Evolutionary conservation across 2,329 filamentous ascomycete genomes (phyloP), one percentile per base, ranked within the genome.

Genomic region (Colletotrichum sp.): DNA sequence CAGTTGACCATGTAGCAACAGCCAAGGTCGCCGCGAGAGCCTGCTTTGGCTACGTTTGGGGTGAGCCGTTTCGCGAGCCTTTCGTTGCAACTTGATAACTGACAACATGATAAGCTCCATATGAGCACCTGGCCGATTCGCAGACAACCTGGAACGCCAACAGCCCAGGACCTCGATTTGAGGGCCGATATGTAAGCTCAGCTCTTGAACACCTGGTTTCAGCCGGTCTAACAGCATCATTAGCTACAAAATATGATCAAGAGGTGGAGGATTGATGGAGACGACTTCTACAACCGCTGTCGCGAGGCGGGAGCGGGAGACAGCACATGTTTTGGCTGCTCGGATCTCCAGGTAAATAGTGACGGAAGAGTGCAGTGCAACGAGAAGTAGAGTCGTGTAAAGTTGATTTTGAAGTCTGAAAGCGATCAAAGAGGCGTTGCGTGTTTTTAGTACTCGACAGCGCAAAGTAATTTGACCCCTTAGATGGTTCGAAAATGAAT

Each of bases 351-450:
- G 18, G 39, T 49, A n/a, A 49, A 49, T 49, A 49, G 39, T 6
- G 39, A 49, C 39, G 39, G 39, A 21, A 49, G 39, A 12, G 39
- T 49, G 39, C 39, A 49, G 39, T 49, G 39, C 39, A 49, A 49
- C 39, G 9, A 4, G 0, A n/a, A n/a, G 9, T 49, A 49, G 39
- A 49, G 9, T 49, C 39, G 18, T n/a, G 1, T 49, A 6, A 5
- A 49, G 2, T n/a, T 1, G 1, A 6, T 0, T n/a, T 49, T 12
- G 9, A n/a, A 12, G 18, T 12, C 18, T 0, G 39, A 12, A 49
- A 49, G 39, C 18, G 39, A 44, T 44, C 39, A 44, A 16, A 4
- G 2, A 39, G 36, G 36, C 15, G 36, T 39, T 39, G 15, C 34
- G 8, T 18, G 2, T 39, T 0, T 16, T 18, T 39, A 39, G 36